Evolutionary conservation across 2,329 filamentous ascomycete species (phyloP), one percentile per base, ranked within the genome.

Genomic region (Dothistroma pini): DNA sequence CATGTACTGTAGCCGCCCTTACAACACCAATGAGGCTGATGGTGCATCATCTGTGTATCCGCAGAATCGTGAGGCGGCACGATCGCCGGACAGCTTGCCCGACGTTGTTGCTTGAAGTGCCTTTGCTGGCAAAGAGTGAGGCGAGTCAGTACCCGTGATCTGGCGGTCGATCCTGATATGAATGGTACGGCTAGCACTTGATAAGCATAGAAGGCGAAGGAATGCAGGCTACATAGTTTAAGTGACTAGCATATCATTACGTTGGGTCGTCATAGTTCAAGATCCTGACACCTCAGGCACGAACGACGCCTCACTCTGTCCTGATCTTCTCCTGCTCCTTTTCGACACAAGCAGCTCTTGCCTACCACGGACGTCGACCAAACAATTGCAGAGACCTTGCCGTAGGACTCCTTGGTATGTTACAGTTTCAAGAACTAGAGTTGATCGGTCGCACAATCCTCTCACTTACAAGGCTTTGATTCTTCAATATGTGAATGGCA

Each of bases 41-140:
- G 47, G 19, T 25, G 10, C n/a, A n/a, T 31, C n/a, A 12, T 49
- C 49, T 22, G 49, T 29, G 57, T 49, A 59, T 31, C 57, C 54
- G 57, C 49, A 35, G 34, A 48, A 53, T 12, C 2, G 51, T 59
- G 48, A 59, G 57, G 57, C 57, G 57, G 53, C 7, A 34, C 44
- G 34, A 29, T 41, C 12, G 48, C 29, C 10, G 29, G 5, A 21
- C 5, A 21, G 44, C n/a, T 19, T 49, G 29, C 12, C 51, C 29
- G 34, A 6, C n/a, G 31, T 12, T 11, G 22, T 1, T 34, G 25
- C 41, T 9, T 3, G 44, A n/a, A n/a, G 53, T 9, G 25, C n/a
- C 10, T 5, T 19, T 19, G 19, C 7, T n/a, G 25, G 25, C 35
- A 56, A 31, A 29, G 19, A 34, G 55, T 49, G 47, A 57, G 55